phyloP scores from a whole-genome alignment of 768 basidiomycete species.

The Mycena rebaudengoi region DNA sequence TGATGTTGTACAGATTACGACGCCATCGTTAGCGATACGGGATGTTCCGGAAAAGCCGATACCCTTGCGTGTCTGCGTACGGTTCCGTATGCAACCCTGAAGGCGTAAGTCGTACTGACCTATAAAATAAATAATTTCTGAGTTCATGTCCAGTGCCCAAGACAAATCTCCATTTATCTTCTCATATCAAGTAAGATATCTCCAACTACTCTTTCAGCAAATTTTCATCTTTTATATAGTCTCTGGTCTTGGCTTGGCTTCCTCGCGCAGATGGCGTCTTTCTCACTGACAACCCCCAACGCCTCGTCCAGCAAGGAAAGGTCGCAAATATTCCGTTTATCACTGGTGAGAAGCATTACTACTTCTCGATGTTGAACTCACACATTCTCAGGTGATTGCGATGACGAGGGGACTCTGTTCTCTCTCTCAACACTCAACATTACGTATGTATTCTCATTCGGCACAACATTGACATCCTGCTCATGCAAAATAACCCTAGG shows the following conservation, averaged over 20 bases:
- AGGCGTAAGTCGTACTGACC: too few species aligned
- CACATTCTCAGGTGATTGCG: constrained; percentile 19
- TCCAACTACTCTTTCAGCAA: background rate
- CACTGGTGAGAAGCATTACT: constrained; percentile 1
- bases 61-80: constrained; percentile 51
- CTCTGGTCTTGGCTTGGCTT: constrained; percentile 54
- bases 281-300: constrained; percentile 51
- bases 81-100: constrained; percentile 45
- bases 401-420: constrained; percentile 50
- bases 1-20: constrained; percentile 45
- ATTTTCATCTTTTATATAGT: constrained; percentile 35
- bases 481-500: background rate
- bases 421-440: constrained; percentile 38
- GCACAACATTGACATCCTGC: background rate
- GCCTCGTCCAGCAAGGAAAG: constrained; percentile 52
- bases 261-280: constrained; percentile 13
- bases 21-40: constrained; percentile 43
- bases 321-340: constrained; percentile 24
- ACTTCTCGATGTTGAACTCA: background rate
- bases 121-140: too few species aligned
- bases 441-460: constrained; percentile 28
- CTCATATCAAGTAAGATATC: constrained; percentile 44
- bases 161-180: constrained; percentile 49
- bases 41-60: constrained; percentile 43
- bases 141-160: too few species aligned